Conservation (phyloP, 2,329 filamentous ascomycete species). For the Curvularia verruculosa region DNA sequence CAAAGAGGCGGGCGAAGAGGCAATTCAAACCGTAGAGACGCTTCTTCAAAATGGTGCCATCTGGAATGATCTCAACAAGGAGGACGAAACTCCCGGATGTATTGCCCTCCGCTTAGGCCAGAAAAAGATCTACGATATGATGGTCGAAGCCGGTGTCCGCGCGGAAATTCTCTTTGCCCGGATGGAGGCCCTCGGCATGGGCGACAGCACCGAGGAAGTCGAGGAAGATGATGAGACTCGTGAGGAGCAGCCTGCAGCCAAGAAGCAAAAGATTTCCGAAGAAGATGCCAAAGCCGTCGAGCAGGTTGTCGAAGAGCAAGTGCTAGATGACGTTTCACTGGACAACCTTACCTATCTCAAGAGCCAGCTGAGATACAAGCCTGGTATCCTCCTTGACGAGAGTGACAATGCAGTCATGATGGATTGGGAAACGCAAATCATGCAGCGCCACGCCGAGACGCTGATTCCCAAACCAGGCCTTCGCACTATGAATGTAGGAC, state of each 20-base stretch:
- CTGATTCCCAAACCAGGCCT: slow-evolving; percentile 67
- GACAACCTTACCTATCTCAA: slow-evolving; percentile 51
- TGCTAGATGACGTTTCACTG: slow-evolving; percentile 43
- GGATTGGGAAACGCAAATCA: slow-evolving; percentile 88
- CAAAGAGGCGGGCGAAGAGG: slow-evolving; percentile 37
- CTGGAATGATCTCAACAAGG: slow-evolving; percentile 48
- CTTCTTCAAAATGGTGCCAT: slow-evolving; percentile 48
- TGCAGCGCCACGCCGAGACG: slow-evolving; percentile 75
- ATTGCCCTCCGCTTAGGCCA: slow-evolving; percentile 43
- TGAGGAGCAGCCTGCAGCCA: slow-evolving; percentile 40
- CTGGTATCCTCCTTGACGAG: slow-evolving; percentile 67
- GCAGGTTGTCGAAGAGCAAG: slow-evolving; percentile 30
- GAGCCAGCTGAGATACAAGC: slow-evolving; percentile 42
- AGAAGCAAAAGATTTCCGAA: slow-evolving; percentile 44
- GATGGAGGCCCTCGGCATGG: slow-evolving; percentile 42
- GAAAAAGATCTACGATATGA: slow-evolving; percentile 44
- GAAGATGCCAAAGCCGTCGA: slow-evolving; percentile 35
- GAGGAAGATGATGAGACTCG: slow-evolving; percentile 29
- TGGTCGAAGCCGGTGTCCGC: slow-evolving; percentile 47
- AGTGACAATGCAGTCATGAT: slow-evolving; percentile 90
- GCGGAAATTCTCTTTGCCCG: slow-evolving; percentile 46
- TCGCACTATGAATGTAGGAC: slow-evolving; percentile 82
- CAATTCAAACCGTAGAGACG: slow-evolving; percentile 39
- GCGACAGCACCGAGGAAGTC: slow-evolving; percentile 25
- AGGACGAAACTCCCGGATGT: slow-evolving; percentile 49